These are phyloP conservation scores for Coccomyxa subellipsoidea DNA, from an alignment of 163 green algal species.

Conservation along the genomic window DNA sequence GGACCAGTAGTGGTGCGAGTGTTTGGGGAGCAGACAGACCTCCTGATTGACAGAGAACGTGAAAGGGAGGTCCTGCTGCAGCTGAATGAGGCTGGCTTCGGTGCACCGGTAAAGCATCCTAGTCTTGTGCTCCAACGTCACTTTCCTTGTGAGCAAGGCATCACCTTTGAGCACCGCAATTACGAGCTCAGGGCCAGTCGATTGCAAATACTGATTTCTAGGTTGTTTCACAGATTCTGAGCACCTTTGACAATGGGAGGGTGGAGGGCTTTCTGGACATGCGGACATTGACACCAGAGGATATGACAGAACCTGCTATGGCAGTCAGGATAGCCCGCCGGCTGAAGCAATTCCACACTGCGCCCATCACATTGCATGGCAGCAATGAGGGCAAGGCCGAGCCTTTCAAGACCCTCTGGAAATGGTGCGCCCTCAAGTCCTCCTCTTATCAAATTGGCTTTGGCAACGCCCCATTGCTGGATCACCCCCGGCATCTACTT, in stretches of 20 bases:
- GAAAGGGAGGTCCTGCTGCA: slow-evolving; percentile 60
- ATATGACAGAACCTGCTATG: slow-evolving; percentile 57
- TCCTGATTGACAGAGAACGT: slow-evolving; percentile 71
- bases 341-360: slow-evolving; percentile 65
- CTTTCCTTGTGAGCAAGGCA: too few species aligned
- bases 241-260: slow-evolving; percentile 77
- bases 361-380: slow-evolving; percentile 16
- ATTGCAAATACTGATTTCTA: too few species aligned
- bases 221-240: slow-evolving; percentile 58
- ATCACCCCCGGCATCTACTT: too few species aligned
- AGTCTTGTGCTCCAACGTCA: too few species aligned
- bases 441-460: background rate
- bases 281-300: slow-evolving; percentile 58
- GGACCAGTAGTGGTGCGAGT: slow-evolving; percentile 60
- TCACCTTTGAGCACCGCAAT: too few species aligned
- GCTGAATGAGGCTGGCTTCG: slow-evolving; percentile 76
- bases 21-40: slow-evolving; percentile 86
- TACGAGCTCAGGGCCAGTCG: too few species aligned
- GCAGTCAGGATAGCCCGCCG: slow-evolving; percentile 62
- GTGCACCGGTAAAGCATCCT: slow-evolving; percentile 60
- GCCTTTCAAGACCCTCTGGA: slow-evolving; percentile 19
- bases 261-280: slow-evolving; percentile 79
- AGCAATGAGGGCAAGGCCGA: slow-evolving; percentile 13
- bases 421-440: slow-evolving; percentile 32
- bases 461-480: too few species aligned